Evolutionary conservation across 768 basidiomycete genomes (phyloP).

Genomic region (Pulveroboletus sp.): DNA sequence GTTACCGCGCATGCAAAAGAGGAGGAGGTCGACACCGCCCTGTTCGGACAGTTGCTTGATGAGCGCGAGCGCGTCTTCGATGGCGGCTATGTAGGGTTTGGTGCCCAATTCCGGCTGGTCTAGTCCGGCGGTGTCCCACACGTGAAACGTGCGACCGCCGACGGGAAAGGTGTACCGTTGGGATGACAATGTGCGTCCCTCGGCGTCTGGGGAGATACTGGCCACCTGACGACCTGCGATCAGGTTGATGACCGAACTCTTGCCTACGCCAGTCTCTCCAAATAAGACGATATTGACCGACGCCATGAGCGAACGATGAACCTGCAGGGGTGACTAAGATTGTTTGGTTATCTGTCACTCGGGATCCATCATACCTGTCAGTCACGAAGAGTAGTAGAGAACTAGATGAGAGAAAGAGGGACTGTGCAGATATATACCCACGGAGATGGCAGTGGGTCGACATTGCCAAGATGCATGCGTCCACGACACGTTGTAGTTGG

Average conservation of each 20-base stretch:
- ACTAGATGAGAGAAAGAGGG: too few relatives aligned
- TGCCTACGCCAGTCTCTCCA: conserved; percentile 30
- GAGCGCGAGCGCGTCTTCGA: conserved; percentile 32
- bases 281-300: conserved; percentile 29
- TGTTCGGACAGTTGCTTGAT: conserved; percentile 28
- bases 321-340: too few relatives aligned
- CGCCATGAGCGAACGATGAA: too few relatives aligned
- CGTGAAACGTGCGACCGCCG: conserved; percentile 17
- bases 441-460: too few relatives aligned
- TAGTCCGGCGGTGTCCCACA: conserved; percentile 35
- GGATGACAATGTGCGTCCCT: too few relatives aligned
- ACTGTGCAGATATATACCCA: too few relatives aligned
- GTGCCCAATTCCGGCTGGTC: conserved; percentile 26
- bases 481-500: too few relatives aligned
- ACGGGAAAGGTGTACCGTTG: conserved; percentile 35
- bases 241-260: conserved; percentile 30
- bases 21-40: conserved; percentile 38
- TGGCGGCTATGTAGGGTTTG: conserved; percentile 23
- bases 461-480: too few relatives aligned
- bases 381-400: too few relatives aligned
- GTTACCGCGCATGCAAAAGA: conserved; percentile 39
- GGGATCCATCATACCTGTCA: too few relatives aligned
- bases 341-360: too few relatives aligned
- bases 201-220: conserved; percentile 19
- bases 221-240: conserved; percentile 28